Evolutionary conservation across 2,329 filamentous ascomycete genomes (phyloP).

Genomic region (Fusarium sp.): DNA sequence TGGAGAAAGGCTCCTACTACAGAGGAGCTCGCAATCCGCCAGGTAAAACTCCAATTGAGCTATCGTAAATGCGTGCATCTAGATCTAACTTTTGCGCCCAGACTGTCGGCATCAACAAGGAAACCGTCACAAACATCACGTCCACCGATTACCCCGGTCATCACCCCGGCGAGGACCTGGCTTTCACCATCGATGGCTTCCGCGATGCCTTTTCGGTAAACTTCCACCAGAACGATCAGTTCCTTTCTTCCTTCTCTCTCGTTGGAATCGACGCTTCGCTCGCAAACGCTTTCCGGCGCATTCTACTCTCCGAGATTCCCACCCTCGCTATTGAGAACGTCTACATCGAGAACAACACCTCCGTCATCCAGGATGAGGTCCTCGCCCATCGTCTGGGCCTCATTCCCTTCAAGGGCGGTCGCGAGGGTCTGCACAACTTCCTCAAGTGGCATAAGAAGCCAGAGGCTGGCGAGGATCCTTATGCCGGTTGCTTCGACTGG

Average conservation of each 20-base stretch:
- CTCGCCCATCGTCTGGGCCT: slow-evolving; percentile 90
- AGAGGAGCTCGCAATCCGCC: slow-evolving; percentile 72
- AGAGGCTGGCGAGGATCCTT: slow-evolving; percentile 70
- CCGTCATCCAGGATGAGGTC: slow-evolving; percentile 97
- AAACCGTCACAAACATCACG: slow-evolving; percentile 89
- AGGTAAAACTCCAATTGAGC: slow-evolving; percentile 58
- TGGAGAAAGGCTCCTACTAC: slow-evolving; percentile 59
- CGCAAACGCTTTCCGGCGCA: slow-evolving; percentile 97
- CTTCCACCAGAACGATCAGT: slow-evolving; percentile 85
- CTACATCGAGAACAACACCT: slow-evolving; percentile 96
- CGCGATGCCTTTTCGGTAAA: slow-evolving; percentile 76
- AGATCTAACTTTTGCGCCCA: slow-evolving; percentile 54
- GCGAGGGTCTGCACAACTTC: slow-evolving; percentile 80
- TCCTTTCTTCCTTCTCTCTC: slow-evolving; percentile 89
- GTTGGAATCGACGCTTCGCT: slow-evolving; percentile 92
- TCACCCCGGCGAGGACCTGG: slow-evolving; percentile 87
- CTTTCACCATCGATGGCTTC: slow-evolving; percentile 83
- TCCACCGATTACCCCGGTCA: slow-evolving; percentile 94
- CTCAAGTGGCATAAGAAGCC: slow-evolving; percentile 86
- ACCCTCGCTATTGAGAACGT: slow-evolving; percentile 94
- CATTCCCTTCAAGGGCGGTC: slow-evolving; percentile 86
- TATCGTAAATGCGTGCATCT: not conserved
- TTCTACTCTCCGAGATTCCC: slow-evolving; percentile 93
- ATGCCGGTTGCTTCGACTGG: slow-evolving; percentile 76
- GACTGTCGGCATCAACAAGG: slow-evolving; percentile 88